A percentile compares a stretch with the other conserved stretches of the same genome.
These are phyloP conservation scores for Macrophomina tecta DNA, from an alignment of 2,329 filamentous ascomycete genomes.

Conservation along the genomic window DNA sequence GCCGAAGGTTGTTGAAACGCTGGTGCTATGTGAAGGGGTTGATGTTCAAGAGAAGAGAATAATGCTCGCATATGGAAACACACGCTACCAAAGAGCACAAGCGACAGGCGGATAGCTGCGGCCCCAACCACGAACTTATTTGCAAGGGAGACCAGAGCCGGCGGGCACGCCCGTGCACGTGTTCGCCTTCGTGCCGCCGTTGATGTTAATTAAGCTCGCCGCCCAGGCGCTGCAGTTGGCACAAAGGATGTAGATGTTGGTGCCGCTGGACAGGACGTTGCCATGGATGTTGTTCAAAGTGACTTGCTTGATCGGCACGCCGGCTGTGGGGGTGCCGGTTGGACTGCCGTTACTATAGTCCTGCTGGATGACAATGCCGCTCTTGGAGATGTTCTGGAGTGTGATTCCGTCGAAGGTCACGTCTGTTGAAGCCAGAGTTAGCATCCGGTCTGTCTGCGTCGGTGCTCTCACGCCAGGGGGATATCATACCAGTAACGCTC, in stretches of 20 bases:
- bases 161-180: constrained; percentile 5
- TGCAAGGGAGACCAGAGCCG: constrained; percentile 1
- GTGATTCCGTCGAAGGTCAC: constrained; percentile 49
- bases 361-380: constrained; percentile 53
- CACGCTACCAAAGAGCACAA: too few relatives aligned
- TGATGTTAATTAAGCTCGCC: constrained; percentile 45
- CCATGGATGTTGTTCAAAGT: constrained; percentile 46
- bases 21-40: too few relatives aligned
- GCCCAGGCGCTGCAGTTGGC: constrained; percentile 45
- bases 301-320: constrained; percentile 48
- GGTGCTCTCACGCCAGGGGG: too few relatives aligned
- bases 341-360: constrained; percentile 51
- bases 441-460: background rate
- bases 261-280: constrained; percentile 38
- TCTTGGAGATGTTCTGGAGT: constrained; percentile 45
- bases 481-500: constrained; percentile 30
- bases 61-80: too few relatives aligned
- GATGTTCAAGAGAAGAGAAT: too few relatives aligned
- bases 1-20: too few relatives aligned
- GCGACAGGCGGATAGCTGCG: too few relatives aligned
- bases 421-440: background rate
- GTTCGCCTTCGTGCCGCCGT: constrained; percentile 32
- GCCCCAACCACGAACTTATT: too few relatives aligned
- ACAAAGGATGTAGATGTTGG: constrained; percentile 48
- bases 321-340: constrained; percentile 46